These are phyloP conservation scores for Alternaria arborescens DNA, from an alignment of 2,329 filamentous ascomycete species.

Conservation along the genomic window DNA sequence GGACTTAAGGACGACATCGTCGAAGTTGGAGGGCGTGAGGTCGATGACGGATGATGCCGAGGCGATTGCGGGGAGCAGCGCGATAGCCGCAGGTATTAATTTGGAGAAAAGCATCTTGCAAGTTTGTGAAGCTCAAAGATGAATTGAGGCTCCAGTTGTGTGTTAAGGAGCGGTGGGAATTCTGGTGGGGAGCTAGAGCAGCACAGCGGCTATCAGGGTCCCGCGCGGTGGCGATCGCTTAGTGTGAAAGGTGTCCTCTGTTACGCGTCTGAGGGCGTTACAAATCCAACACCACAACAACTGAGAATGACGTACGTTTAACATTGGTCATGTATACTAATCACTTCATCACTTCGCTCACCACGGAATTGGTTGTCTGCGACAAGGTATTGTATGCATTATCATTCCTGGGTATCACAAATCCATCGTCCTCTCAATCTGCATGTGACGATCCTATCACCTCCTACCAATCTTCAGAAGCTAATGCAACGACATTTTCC, in stretches of 20 bases:
- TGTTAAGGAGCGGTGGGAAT: slow-evolving; percentile 22
- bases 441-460: background rate
- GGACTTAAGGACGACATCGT: slow-evolving; percentile 84
- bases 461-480: background rate
- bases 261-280: slow-evolving; percentile 28
- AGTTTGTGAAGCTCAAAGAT: slow-evolving; percentile 27
- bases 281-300: slow-evolving; percentile 28
- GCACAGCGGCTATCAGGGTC: slow-evolving; percentile 24
- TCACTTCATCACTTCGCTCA: background rate
- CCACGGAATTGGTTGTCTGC: background rate
- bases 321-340: background rate
- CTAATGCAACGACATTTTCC: slow-evolving; percentile 41
- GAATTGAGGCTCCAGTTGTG: slow-evolving; percentile 28
- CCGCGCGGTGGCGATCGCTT: slow-evolving; percentile 36
- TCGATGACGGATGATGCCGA: slow-evolving; percentile 88
- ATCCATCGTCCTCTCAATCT: background rate
- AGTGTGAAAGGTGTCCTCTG: slow-evolving; percentile 44
- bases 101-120: slow-evolving; percentile 45
- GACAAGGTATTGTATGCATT: background rate
- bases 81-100: slow-evolving; percentile 43
- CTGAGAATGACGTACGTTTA: slow-evolving; percentile 5
- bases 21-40: slow-evolving; percentile 89
- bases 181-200: slow-evolving; percentile 25
- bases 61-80: slow-evolving; percentile 43
- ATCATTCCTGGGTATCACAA: background rate